A percentile compares a stretch with the other conserved stretches of the same genome.
phyloP scores from a whole-genome alignment of 2,329 filamentous ascomycete genomes.

The Ceratocystis albifundus region DNA sequence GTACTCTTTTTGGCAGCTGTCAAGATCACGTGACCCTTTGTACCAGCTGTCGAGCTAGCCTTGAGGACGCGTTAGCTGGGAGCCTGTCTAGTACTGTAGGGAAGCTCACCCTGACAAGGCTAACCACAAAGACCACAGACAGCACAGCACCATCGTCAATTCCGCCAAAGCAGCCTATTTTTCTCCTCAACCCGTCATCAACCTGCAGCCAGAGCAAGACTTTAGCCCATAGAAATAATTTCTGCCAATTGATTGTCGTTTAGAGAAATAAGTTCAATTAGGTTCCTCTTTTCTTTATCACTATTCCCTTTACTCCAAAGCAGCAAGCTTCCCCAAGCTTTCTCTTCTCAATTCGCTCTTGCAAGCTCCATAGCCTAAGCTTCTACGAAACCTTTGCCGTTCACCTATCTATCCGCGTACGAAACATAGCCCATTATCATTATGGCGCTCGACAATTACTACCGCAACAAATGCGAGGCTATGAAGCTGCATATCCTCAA shows the following conservation, averaged over 20 bases:
- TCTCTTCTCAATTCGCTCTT: background rate
- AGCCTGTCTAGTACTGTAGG: constrained; percentile 6
- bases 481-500: constrained; percentile 99
- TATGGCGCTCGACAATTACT: constrained; percentile 99
- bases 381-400: background rate
- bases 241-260: background rate
- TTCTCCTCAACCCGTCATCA: background rate
- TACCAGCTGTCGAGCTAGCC: background rate
- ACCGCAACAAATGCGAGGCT: constrained; percentile 99
- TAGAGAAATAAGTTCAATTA: background rate
- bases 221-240: background rate
- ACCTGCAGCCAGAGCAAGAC: background rate
- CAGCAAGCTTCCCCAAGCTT: background rate
- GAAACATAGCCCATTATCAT: constrained; percentile 28
- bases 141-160: constrained; percentile 2
- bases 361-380: background rate
- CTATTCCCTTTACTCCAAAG: too few species aligned
- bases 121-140: background rate
- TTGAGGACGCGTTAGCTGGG: constrained; percentile 13
- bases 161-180: background rate
- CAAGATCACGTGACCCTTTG: background rate
- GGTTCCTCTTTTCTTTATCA: background rate
- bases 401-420: background rate
- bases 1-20: background rate
- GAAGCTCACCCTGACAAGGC: constrained; percentile 1